Percentiles rank a stretch among this genome's conserved stretches.
Conservation (phyloP, 768 basidiomycete species). For the Russula brevipes region DNA sequence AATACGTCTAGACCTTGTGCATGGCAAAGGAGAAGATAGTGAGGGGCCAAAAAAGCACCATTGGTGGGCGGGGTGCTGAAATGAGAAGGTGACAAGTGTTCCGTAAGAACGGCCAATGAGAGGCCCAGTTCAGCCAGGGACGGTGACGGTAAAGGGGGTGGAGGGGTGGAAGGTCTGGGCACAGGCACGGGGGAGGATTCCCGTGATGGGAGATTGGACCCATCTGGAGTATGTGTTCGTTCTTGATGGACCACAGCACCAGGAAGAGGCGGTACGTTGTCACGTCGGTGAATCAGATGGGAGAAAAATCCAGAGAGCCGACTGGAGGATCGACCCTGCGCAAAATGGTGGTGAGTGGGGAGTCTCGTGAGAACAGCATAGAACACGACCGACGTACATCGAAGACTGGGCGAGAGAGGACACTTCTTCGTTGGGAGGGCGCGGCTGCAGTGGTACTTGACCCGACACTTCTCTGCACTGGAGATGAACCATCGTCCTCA, state of each 20-base stretch:
- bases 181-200: conserved; percentile 49
- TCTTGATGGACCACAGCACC: conserved; percentile 22
- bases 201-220: conserved; percentile 42
- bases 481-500: conserved; percentile 19
- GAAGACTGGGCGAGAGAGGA: conserved; percentile 25
- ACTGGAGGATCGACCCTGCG: conserved; percentile 56
- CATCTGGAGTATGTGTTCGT: conserved; percentile 23
- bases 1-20: conserved; percentile 82
- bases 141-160: conserved; percentile 66
- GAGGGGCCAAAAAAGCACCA: conserved; percentile 75
- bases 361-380: conserved; percentile 5
- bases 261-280: conserved; percentile 35
- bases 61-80: conserved; percentile 71
- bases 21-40: conserved; percentile 80
- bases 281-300: conserved; percentile 69
- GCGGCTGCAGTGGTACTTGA: conserved; percentile 1
- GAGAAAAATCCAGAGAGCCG: conserved; percentile 84
- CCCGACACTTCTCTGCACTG: conserved; percentile 24
- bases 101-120: conserved; percentile 59
- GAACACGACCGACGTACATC: conserved; percentile 47
- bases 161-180: conserved; percentile 58
- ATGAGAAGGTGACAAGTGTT: conserved; percentile 67
- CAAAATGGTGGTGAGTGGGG: conserved; percentile 13
- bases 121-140: conserved; percentile 72
- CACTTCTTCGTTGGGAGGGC: conserved; percentile 10